These are phyloP conservation scores for Macadamia integrifolia DNA, from an alignment of 164 flowering plant species.

Conservation along the genomic window DNA sequence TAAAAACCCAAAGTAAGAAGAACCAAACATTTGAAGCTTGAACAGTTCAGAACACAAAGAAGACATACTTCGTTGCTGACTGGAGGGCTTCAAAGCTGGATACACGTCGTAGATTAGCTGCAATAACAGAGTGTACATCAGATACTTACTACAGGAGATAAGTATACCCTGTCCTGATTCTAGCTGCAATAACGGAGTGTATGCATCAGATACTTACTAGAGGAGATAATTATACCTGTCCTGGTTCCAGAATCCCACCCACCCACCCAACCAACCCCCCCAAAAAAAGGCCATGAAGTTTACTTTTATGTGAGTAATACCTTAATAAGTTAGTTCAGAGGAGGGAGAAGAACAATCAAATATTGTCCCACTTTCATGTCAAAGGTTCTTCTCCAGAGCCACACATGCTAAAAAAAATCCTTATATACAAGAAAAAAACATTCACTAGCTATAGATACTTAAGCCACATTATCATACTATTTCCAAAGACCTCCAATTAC, in stretches of 20 bases:
- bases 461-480: background rate
- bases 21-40: background rate
- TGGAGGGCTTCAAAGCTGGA: constrained; percentile 99
- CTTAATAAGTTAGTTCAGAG: too few relatives aligned
- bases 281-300: too few relatives aligned
- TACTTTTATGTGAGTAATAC: too few relatives aligned
- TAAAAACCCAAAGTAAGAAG: background rate
- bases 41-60: constrained; percentile 4
- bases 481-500: constrained; percentile 10
- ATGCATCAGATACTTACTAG: constrained; percentile 8
- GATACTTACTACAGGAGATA: constrained; percentile 3
- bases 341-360: too few relatives aligned
- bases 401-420: background rate
- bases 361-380: too few relatives aligned
- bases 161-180: background rate
- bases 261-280: too few relatives aligned
- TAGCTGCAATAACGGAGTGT: constrained; percentile 36
- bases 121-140: constrained; percentile 17
- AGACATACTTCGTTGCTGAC: constrained; percentile 64
- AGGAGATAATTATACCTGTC: background rate
- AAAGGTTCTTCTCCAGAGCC: too few relatives aligned
- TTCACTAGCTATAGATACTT: too few relatives aligned
- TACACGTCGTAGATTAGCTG: constrained; percentile 81
- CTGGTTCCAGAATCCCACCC: too few relatives aligned
- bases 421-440: background rate